Evolutionary conservation across 1,284 basidiomycete genomes (phyloP).

Genomic region (Leccinum glutinopallens): DNA sequence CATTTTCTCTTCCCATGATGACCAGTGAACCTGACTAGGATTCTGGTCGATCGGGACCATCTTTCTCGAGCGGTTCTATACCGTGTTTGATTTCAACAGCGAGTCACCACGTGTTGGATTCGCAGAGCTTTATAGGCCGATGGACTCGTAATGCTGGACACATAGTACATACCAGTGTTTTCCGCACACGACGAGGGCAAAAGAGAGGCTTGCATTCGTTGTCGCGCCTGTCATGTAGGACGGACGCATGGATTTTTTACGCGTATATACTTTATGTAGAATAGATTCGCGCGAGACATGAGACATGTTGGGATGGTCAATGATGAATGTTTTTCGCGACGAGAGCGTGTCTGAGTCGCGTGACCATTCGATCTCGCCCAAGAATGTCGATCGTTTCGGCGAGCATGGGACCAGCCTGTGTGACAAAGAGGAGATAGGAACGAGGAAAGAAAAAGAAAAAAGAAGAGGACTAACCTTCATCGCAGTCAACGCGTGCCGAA

Average conservation of each 20-base stretch:
- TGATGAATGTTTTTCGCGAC: neutral
- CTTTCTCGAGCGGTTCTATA: too few relatives aligned
- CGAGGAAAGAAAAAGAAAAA: neutral
- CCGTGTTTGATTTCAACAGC: too few relatives aligned
- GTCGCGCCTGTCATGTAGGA: slow-evolving; percentile 2
- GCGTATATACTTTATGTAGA: neutral
- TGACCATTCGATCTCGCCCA: slow-evolving; percentile 39
- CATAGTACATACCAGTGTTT: too few relatives aligned
- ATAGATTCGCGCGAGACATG: too few relatives aligned
- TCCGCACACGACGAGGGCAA: neutral
- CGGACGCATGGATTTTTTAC: slow-evolving; percentile 7
- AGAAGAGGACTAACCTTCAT: slow-evolving; percentile 56
- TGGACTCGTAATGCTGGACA: too few relatives aligned
- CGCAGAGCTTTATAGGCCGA: too few relatives aligned
- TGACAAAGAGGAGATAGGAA: neutral
- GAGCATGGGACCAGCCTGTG: slow-evolving; percentile 51
- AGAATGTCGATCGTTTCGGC: slow-evolving; percentile 47
- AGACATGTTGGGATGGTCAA: neutral
- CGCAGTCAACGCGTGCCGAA: slow-evolving; percentile 79
- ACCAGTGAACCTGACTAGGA: too few relatives aligned
- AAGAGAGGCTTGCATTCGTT: neutral
- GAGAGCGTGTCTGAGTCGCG: slow-evolving; percentile 32
- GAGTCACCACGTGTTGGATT: too few relatives aligned
- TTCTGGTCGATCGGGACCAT: too few relatives aligned
- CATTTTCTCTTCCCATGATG: too few relatives aligned